These are phyloP conservation scores for Syzygium oleosum DNA, from an alignment of 345 rosid genomes.

Conservation along the genomic window DNA sequence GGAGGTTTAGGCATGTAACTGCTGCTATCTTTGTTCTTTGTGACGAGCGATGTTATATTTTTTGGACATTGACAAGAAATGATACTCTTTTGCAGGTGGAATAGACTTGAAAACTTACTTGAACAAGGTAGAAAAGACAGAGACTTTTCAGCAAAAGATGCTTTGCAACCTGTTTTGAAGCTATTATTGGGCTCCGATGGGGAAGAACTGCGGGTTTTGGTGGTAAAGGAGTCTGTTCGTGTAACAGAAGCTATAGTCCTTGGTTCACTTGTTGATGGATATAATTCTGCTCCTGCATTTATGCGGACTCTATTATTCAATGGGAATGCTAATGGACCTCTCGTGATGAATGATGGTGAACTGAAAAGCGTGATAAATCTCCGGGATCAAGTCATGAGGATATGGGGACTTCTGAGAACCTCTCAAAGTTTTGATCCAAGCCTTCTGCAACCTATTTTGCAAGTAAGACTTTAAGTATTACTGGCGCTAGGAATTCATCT, in stretches of 20 bases:
- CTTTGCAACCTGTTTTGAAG: slow-evolving; percentile 90
- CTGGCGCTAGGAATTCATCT: background rate
- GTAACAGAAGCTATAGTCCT: slow-evolving; percentile 74
- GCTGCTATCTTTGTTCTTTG: background rate
- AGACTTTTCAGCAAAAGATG: slow-evolving; percentile 91
- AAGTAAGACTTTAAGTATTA: slow-evolving; percentile 25
- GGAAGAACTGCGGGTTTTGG: slow-evolving; percentile 67
- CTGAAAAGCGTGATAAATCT: slow-evolving; percentile 57
- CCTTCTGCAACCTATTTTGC: slow-evolving; percentile 72
- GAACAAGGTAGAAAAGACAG: slow-evolving; percentile 89
- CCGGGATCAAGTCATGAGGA: slow-evolving; percentile 68
- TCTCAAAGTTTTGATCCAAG: slow-evolving; percentile 82
- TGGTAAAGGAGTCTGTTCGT: slow-evolving; percentile 81
- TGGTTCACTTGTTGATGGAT: slow-evolving; percentile 62
- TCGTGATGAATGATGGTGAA: slow-evolving; percentile 50
- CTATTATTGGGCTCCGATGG: slow-evolving; percentile 71
- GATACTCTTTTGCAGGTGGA: slow-evolving; percentile 56
- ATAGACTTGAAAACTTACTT: slow-evolving; percentile 91
- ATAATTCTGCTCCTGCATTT: slow-evolving; percentile 57
- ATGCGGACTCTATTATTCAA: slow-evolving; percentile 42
- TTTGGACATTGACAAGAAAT: background rate
- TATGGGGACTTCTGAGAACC: slow-evolving; percentile 73
- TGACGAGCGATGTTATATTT: background rate
- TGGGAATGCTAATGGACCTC: slow-evolving; percentile 52
- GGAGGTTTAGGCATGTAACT: slow-evolving; percentile 60